Percentiles rank a stretch among this genome's conserved stretches.
phyloP scores from a whole-genome alignment of 1,284 basidiomycete genomes.

The Mycosarcoma mackinlayi region DNA sequence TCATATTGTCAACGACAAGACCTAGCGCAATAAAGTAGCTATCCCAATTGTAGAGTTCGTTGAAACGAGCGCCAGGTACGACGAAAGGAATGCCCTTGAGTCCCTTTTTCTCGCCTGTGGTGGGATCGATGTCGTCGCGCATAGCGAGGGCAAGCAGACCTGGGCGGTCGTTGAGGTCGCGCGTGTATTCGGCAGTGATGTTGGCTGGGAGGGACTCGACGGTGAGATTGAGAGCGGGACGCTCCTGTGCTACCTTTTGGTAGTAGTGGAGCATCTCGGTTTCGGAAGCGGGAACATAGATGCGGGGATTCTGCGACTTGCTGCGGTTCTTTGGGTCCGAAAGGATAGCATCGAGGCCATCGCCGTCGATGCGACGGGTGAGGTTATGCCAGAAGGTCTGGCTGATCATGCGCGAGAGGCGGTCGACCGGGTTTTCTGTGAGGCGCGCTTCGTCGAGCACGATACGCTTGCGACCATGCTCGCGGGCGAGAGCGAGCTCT shows the following conservation, averaged over 20 bases:
- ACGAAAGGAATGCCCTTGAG: slow-evolving; percentile 92
- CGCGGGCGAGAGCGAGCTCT: slow-evolving; percentile 95
- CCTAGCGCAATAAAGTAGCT: slow-evolving; percentile 92
- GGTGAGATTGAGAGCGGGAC: slow-evolving; percentile 82
- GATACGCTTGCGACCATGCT: slow-evolving; percentile 92
- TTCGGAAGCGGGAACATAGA: slow-evolving; percentile 92
- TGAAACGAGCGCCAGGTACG: slow-evolving; percentile 96
- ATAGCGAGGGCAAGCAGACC: slow-evolving; percentile 95
- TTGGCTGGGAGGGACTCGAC: slow-evolving; percentile 90
- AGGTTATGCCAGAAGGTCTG: slow-evolving; percentile 98
- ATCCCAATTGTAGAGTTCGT: slow-evolving; percentile 78
- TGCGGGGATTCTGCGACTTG: slow-evolving; percentile 74
- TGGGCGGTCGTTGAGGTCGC: slow-evolving; percentile 90
- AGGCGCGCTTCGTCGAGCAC: slow-evolving; percentile 96
- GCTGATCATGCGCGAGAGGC: slow-evolving; percentile 96
- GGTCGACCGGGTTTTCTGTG: slow-evolving; percentile 96
- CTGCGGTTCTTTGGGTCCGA: slow-evolving; percentile 86
- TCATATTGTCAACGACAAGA: slow-evolving; percentile 90
- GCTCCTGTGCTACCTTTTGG: slow-evolving; percentile 70
- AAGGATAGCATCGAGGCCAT: slow-evolving; percentile 94
- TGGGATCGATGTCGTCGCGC: slow-evolving; percentile 79
- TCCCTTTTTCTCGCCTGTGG: slow-evolving; percentile 71
- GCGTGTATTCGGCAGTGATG: slow-evolving; percentile 88
- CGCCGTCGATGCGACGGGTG: slow-evolving; percentile 94
- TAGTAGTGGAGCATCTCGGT: slow-evolving; percentile 95